These are phyloP conservation scores for Saccharomycopsis javanensis DNA, from an alignment of 805 yeast genomes.

Conservation along the genomic window DNA sequence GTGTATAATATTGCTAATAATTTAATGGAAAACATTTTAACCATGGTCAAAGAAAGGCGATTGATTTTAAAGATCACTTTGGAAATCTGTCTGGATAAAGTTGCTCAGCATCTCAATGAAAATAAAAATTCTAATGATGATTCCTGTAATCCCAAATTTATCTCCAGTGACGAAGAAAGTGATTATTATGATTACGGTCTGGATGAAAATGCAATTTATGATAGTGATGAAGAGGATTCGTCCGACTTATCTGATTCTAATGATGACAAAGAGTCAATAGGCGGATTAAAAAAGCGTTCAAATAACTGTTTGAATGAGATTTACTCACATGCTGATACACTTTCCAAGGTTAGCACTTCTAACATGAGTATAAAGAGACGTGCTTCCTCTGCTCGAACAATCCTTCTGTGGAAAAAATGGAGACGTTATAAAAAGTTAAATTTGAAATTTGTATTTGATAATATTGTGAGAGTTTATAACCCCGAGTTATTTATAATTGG, in stretches of 20 bases:
- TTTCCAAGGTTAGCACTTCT: background rate
- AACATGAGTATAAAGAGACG: background rate
- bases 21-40: constrained; percentile 8
- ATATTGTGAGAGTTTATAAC: constrained; percentile 13
- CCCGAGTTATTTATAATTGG: constrained; percentile 18
- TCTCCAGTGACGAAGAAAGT: background rate
- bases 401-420: background rate
- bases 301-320: background rate
- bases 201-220: constrained; percentile 1
- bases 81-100: constrained; percentile 18
- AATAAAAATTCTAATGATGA: background rate
- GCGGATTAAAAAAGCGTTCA: background rate
- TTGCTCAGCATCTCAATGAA: background rate
- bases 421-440: constrained; percentile 1
- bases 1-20: constrained; percentile 4
- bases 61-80: constrained; percentile 14
- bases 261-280: background rate
- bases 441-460: constrained; percentile 13
- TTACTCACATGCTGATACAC: background rate
- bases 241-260: background rate
- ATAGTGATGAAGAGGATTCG: background rate
- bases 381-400: background rate
- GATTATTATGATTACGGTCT: constrained; percentile 8
- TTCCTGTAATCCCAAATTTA: background rate
- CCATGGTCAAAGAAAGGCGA: constrained; percentile 1